Conservation (phyloP, 2,329 filamentous ascomycete species). For the Fusarium camptoceras region DNA sequence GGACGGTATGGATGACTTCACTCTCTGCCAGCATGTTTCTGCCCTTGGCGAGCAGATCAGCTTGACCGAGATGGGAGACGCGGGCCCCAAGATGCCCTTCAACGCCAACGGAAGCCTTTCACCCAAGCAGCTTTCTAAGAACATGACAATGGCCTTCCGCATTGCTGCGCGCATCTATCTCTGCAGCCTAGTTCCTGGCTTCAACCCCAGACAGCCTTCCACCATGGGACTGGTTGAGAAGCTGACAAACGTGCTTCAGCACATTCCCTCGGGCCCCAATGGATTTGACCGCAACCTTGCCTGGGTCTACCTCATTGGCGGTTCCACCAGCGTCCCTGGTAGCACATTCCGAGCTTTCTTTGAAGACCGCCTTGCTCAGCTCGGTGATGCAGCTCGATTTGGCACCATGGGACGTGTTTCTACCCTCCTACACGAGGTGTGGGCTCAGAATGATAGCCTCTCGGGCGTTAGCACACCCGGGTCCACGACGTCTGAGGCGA, state of each 20-base stretch:
- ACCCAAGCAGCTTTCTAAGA: conserved; percentile 84
- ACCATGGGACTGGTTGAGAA: conserved; percentile 82
- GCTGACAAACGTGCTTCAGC: conserved; percentile 79
- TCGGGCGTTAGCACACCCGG: conserved; percentile 52
- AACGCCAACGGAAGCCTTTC: conserved; percentile 79
- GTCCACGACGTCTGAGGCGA: conserved; percentile 52
- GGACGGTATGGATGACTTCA: conserved; percentile 85
- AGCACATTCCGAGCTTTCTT: conserved; percentile 85
- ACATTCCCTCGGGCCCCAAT: conserved; percentile 81
- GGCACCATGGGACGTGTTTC: conserved; percentile 89
- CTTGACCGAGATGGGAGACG: conserved; percentile 76
- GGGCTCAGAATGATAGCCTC: conserved; percentile 78
- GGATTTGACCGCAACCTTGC: conserved; percentile 92
- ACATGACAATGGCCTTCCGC: conserved; percentile 92
- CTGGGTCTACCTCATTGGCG: conserved; percentile 93
- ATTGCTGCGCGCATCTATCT: conserved; percentile 94
- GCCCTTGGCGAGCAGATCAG: conserved; percentile 89
- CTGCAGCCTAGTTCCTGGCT: conserved; percentile 93
- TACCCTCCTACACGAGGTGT: conserved; percentile 83
- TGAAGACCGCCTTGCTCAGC: conserved; percentile 75
- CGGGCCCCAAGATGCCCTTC: conserved; percentile 69
- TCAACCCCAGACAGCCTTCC: conserved; percentile 78
- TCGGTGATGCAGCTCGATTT: conserved; percentile 81
- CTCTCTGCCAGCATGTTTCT: conserved; percentile 88
- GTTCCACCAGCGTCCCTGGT: conserved; percentile 77